Base-by-base conservation (phyloP, 1,284 basidiomycete species). In the Tranzscheliella williamsii region DNA sequence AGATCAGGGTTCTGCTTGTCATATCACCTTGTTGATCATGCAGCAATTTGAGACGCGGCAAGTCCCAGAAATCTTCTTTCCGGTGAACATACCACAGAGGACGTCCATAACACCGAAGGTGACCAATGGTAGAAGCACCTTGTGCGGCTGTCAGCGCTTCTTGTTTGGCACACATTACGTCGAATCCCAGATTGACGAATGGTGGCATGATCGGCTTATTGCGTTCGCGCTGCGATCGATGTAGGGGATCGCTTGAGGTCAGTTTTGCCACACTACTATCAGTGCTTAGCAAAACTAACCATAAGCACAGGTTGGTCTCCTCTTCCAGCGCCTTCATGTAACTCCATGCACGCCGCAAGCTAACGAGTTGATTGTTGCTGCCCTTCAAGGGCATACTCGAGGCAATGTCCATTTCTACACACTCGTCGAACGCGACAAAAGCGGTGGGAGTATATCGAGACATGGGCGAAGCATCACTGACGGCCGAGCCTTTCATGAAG, bases 371-470 rank as follows among this genome's bases (percentile, higher is more conserved):
- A 11, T n/a, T 29, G 11, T 9, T n/a, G 17, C 22, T 2, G 27
- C 20, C 15, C 21, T 30, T 3, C n/a, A n/a, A n/a, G n/a, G n/a
- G n/a, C 17, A 12, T 1, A 15, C 13, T 4, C 17, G 4, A 9
- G 13, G 16, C 1, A 22, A 34, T 22, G 12, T 23, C 42, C 16
- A 52, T 6, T 33, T 52, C 26, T 20, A 42, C 50, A 24, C 43
- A 53, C n/a, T 46, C 43, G 35, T 53, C 39, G 12, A 53, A 23
- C 11, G 50, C 50, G 11, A 53, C 43, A 1, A 53, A n/a, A 46
- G 35, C 1, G 43, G 40, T 6, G 43, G 40, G 18, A 18, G 24
- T 30, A 40, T 29, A 40, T n/a, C n/a, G n/a, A n/a, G n/a, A n/a
- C n/a, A n/a, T n/a, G n/a, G n/a, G n/a, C n/a, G n/a, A n/a, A n/a